Evolutionary conservation across 176 grass and related monocot species (phyloP).

Genomic region (Saccharum officinarum): DNA sequence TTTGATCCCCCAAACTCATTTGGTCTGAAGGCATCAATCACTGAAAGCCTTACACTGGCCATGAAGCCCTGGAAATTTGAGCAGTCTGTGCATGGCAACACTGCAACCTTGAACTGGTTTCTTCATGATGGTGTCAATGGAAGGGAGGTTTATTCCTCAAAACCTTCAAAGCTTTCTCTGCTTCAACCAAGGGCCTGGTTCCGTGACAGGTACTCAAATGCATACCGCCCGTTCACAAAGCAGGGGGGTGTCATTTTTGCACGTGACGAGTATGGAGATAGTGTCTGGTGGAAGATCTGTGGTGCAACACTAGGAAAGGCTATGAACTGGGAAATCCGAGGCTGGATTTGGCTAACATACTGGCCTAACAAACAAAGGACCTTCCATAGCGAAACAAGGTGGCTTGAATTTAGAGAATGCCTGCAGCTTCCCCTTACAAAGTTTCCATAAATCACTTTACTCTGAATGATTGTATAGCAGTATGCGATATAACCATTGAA

Average conservation of each 20-base stretch:
- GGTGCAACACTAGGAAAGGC: slow-evolving; percentile 48
- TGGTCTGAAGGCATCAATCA: slow-evolving; percentile 50
- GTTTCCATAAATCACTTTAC: slow-evolving; percentile 29
- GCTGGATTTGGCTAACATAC: slow-evolving; percentile 86
- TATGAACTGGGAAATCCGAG: slow-evolving; percentile 79
- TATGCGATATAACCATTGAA: slow-evolving; percentile 17
- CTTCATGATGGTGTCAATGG: slow-evolving; percentile 82
- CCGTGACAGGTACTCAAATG: slow-evolving; percentile 72
- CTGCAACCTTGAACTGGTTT: slow-evolving; percentile 67
- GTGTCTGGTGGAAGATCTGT: slow-evolving; percentile 80
- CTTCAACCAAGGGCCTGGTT: slow-evolving; percentile 84
- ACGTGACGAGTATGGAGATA: slow-evolving; percentile 86
- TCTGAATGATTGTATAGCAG: slow-evolving; percentile 16
- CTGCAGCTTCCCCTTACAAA: slow-evolving; percentile 63
- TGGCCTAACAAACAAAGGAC: slow-evolving; percentile 94
- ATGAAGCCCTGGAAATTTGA: slow-evolving; percentile 99
- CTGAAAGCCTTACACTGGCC: slow-evolving; percentile 61
- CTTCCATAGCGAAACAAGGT: slow-evolving; percentile 69
- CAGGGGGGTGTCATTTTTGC: slow-evolving; percentile 77
- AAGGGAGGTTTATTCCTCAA: slow-evolving; percentile 68
- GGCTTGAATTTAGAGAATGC: slow-evolving; percentile 73
- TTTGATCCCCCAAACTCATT: slow-evolving; percentile 77
- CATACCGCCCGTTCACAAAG: slow-evolving; percentile 73
- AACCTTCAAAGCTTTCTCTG: slow-evolving; percentile 70
- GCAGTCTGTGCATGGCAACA: slow-evolving; percentile 65